A percentile compares a stretch with the other conserved stretches of the same genome.
These are phyloP conservation scores for Posidonia oceanica DNA, from an alignment of 116 monocot genomes.

Conservation along the genomic window DNA sequence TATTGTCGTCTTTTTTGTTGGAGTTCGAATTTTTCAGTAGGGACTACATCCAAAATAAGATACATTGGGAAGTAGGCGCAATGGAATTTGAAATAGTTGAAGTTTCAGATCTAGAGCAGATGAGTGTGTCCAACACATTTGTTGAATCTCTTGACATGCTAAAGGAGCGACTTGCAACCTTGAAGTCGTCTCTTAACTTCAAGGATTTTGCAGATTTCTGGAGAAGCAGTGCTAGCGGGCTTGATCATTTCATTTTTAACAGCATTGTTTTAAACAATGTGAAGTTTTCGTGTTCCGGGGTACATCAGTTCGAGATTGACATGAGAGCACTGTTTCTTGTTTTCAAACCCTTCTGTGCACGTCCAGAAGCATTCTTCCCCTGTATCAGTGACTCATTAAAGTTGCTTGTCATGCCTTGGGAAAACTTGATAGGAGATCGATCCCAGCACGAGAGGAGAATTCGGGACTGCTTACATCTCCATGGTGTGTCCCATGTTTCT, in stretches of 20 bases:
- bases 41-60: slow-evolving; percentile 36
- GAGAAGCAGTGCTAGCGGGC: slow-evolving; percentile 53
- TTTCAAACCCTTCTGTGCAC: slow-evolving; percentile 47
- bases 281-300: slow-evolving; percentile 33
- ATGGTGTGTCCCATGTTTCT: slow-evolving; percentile 37
- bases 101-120: slow-evolving; percentile 16
- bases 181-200: slow-evolving; percentile 33
- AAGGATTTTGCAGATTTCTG: slow-evolving; percentile 60
- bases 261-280: slow-evolving; percentile 31
- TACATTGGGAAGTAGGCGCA: slow-evolving; percentile 14
- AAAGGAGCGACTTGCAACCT: slow-evolving; percentile 17
- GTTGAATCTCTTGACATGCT: slow-evolving; percentile 48
- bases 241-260: slow-evolving; percentile 61
- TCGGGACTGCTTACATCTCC: slow-evolving; percentile 12
- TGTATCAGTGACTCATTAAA: slow-evolving; percentile 37
- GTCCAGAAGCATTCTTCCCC: slow-evolving; percentile 67
- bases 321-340: slow-evolving; percentile 38
- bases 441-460: slow-evolving; percentile 13
- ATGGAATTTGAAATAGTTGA: neutral
- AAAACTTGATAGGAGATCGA: slow-evolving; percentile 22
- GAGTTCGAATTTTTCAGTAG: slow-evolving; percentile 49
- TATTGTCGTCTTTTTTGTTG: slow-evolving; percentile 41
- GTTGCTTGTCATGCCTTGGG: slow-evolving; percentile 21
- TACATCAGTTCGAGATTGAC: slow-evolving; percentile 44
- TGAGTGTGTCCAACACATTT: slow-evolving; percentile 24